Conservation (phyloP, 2,329 filamentous ascomycete species). For the Claviceps paspali region DNA sequence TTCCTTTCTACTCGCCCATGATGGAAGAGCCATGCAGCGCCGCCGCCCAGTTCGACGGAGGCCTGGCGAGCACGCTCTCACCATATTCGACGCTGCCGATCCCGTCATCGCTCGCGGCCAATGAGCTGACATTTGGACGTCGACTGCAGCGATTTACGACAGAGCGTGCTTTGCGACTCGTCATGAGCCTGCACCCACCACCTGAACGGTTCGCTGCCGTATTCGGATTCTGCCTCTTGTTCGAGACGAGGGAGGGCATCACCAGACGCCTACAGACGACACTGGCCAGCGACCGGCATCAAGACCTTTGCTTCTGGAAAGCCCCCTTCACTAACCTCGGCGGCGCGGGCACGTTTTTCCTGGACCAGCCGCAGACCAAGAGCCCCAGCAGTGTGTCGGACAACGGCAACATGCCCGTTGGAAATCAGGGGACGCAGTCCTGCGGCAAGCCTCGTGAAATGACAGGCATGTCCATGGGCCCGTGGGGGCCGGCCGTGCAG, state of each 20-base stretch:
- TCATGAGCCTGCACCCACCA: conserved; percentile 33
- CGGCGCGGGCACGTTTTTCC: conserved; percentile 52
- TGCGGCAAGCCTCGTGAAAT: conserved; percentile 10
- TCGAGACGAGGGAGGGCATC: conserved; percentile 36
- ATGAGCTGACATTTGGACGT: conserved; percentile 54
- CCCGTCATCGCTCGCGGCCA: conserved; percentile 41
- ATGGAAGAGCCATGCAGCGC: conserved; percentile 6
- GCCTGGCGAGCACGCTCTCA: conserved; percentile 9
- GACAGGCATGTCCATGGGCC: conserved; percentile 27
- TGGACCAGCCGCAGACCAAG: conserved; percentile 5
- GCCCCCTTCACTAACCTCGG: conserved; percentile 52
- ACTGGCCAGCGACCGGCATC: conserved; percentile 18
- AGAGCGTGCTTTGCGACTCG: conserved; percentile 46
- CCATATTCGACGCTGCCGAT: conserved; percentile 23
- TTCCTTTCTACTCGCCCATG: conserved; percentile 24
- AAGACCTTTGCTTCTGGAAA: conserved; percentile 40
- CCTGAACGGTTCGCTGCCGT: conserved; percentile 34
- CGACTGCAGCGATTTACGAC: conserved; percentile 50
- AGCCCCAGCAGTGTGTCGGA: neutral
- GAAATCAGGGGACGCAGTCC: conserved; percentile 22
- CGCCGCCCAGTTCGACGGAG: conserved; percentile 6
- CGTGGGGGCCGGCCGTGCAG: conserved; percentile 27
- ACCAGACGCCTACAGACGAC: conserved; percentile 21
- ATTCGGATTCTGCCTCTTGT: conserved; percentile 56
- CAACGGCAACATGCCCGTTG: conserved; percentile 11